Evolutionary conservation across 1,139 yeast genomes (phyloP).

Genomic region (Kurtzmaniella quercitrusa): DNA sequence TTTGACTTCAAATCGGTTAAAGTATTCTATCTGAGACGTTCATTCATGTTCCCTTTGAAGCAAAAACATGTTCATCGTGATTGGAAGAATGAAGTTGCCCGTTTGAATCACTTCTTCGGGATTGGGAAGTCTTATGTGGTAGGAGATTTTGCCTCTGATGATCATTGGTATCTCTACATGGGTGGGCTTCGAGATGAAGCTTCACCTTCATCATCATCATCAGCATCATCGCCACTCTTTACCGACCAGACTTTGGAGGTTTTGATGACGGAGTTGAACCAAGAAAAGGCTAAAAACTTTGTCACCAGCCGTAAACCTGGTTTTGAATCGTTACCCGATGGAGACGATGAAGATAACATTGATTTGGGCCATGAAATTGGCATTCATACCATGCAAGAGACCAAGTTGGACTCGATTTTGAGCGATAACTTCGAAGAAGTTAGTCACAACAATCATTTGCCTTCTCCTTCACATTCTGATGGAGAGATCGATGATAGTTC

Average conservation of each 20-base stretch:
- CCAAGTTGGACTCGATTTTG: slow-evolving; percentile 62
- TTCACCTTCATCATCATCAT: no score
- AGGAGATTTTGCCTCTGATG: slow-evolving; percentile 68
- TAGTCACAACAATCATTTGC: slow-evolving; percentile 22
- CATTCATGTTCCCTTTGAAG: slow-evolving; percentile 87
- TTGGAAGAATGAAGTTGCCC: slow-evolving; percentile 78
- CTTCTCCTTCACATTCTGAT: slow-evolving; percentile 30
- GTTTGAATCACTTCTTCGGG: slow-evolving; percentile 59
- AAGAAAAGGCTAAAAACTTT: slow-evolving; percentile 56
- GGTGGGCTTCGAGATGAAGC: slow-evolving; percentile 26
- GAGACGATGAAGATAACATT: slow-evolving; percentile 39
- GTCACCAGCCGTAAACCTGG: slow-evolving; percentile 56
- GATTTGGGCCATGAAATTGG: slow-evolving; percentile 84
- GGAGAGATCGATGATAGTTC: slow-evolving; percentile 18
- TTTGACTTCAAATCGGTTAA: slow-evolving; percentile 47
- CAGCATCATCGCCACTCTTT: slow-evolving; percentile 14
- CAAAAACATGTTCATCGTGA: slow-evolving; percentile 79
- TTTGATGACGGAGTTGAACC: slow-evolving; percentile 82
- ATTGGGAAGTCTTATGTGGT: slow-evolving; percentile 72
- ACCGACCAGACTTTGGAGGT: slow-evolving; percentile 81
- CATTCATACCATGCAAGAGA: slow-evolving; percentile 54
- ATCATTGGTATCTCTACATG: slow-evolving; percentile 88
- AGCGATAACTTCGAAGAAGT: background rate
- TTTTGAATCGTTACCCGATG: slow-evolving; percentile 25
- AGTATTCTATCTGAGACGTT: slow-evolving; percentile 84